Conservation (phyloP, 192 early-diverging fungal species). For the Cladochytrium replicatum region DNA sequence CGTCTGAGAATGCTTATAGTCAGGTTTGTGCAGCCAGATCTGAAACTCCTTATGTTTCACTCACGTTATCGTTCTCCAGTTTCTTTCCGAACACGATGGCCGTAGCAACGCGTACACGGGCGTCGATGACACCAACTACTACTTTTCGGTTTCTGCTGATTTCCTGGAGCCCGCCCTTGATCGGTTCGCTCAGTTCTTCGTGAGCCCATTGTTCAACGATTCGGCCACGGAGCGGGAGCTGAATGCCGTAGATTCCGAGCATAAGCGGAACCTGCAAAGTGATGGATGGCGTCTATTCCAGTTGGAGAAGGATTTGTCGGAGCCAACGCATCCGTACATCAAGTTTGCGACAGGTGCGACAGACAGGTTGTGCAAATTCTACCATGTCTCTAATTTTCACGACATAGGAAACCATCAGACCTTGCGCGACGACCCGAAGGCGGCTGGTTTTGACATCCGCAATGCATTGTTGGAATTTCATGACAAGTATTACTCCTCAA, state of each 20-base stretch:
- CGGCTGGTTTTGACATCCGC: conserved; percentile 70
- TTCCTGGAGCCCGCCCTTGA: conserved; percentile 56
- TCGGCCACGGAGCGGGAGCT: conserved; percentile 89
- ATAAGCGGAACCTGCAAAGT: conserved; percentile 88
- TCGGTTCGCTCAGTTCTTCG: conserved; percentile 89
- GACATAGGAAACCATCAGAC: conserved; percentile 70
- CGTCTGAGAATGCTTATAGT: conserved; percentile 72
- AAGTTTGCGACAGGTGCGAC: conserved; percentile 68
- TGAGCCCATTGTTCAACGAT: conserved; percentile 76
- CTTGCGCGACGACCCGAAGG: conserved; percentile 52
- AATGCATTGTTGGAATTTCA: conserved; percentile 81
- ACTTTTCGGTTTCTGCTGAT: conserved; percentile 65
- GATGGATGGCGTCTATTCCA: conserved; percentile 87
- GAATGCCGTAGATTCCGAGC: conserved; percentile 91
- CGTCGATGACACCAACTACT: conserved; percentile 76
- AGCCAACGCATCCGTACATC: conserved; percentile 67
- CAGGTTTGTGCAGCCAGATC: conserved; percentile 2
- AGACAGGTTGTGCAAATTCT: background rate
- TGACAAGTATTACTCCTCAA: conserved; percentile 81
- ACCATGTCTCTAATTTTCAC: background rate
- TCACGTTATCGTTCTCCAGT: conserved; percentile 23
- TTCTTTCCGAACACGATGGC: conserved; percentile 63
- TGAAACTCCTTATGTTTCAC: background rate
- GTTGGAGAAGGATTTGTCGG: conserved; percentile 69
- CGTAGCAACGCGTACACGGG: conserved; percentile 73